phyloP scores from a whole-genome alignment of 768 basidiomycete species.

The Hypsizygus marmoreus region DNA sequence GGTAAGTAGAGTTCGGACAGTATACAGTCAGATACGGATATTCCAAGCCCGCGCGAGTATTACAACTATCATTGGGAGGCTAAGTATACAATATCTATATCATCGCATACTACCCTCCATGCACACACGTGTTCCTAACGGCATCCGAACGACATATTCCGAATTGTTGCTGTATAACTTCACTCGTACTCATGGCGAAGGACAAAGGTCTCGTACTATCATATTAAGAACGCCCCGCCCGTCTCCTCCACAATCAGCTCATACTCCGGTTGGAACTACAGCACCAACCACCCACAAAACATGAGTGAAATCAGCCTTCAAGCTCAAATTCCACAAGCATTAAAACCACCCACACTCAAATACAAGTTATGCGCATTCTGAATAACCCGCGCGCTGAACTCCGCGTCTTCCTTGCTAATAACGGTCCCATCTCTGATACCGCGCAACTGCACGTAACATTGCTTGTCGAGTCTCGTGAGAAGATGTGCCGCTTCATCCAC shows the following conservation, averaged over 20 bases:
- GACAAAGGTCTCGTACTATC: not conserved
- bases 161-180: no score
- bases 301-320: no score
- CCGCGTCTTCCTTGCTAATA: conserved; percentile 26
- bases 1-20: no score
- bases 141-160: no score
- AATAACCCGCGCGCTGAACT: conserved; percentile 22
- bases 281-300: not conserved
- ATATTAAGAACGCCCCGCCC: conserved; percentile 26
- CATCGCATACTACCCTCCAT: no score
- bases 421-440: conserved; percentile 44
- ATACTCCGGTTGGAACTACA: conserved; percentile 29
- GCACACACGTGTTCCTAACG: no score
- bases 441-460: conserved; percentile 49
- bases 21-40: no score
- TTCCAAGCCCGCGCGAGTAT: no score
- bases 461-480: conserved; percentile 43
- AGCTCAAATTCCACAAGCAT: no score
- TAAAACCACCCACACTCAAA: conserved; percentile 10
- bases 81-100: no score
- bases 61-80: no score
- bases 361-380: conserved; percentile 22
- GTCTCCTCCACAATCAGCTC: conserved; percentile 27
- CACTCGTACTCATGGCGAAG: no score
- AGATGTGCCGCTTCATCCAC: conserved; percentile 46